A percentile compares a stretch with the other conserved stretches of the same genome.
Evolutionary conservation across 176 grass and related monocot species (phyloP).

Genomic region (Canna indica): DNA sequence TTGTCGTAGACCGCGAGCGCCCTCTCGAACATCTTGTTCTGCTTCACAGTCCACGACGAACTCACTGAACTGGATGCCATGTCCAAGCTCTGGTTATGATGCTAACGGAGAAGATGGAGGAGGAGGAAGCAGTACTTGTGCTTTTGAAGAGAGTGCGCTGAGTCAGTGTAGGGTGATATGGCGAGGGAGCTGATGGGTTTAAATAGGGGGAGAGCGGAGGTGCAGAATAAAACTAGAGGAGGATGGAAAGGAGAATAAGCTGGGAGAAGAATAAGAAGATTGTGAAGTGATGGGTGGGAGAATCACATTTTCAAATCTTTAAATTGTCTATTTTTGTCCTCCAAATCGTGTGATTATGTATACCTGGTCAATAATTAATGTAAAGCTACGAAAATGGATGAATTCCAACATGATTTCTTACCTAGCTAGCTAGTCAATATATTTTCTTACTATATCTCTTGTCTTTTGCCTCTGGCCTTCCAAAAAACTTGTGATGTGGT

Average conservation of each 20-base stretch:
- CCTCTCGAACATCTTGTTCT: slow-evolving; percentile 19
- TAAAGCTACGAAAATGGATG: background rate
- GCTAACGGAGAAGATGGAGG: too few relatives aligned
- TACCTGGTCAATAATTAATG: too few relatives aligned
- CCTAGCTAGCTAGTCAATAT: too few relatives aligned
- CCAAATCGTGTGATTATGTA: background rate
- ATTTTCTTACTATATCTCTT: too few relatives aligned
- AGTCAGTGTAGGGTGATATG: background rate
- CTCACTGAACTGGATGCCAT: slow-evolving; percentile 1
- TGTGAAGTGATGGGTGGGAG: background rate
- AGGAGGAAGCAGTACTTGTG: too few relatives aligned
- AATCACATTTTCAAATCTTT: background rate
- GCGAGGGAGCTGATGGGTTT: background rate
- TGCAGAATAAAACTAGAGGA: background rate
- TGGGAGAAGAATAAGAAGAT: background rate
- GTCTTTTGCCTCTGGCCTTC: too few relatives aligned
- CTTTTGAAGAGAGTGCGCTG: too few relatives aligned
- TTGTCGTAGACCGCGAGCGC: slow-evolving; percentile 13
- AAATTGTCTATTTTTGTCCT: background rate
- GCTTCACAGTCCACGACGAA: background rate
- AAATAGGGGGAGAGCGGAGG: background rate
- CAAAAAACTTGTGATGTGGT: too few relatives aligned
- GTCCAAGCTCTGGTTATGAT: too few relatives aligned
- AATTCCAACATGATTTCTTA: background rate
- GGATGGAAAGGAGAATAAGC: background rate